Evolutionary conservation across 768 basidiomycete genomes (phyloP), one percentile per base, ranked within the genome.

Genomic region (Trametopsis cervina): DNA sequence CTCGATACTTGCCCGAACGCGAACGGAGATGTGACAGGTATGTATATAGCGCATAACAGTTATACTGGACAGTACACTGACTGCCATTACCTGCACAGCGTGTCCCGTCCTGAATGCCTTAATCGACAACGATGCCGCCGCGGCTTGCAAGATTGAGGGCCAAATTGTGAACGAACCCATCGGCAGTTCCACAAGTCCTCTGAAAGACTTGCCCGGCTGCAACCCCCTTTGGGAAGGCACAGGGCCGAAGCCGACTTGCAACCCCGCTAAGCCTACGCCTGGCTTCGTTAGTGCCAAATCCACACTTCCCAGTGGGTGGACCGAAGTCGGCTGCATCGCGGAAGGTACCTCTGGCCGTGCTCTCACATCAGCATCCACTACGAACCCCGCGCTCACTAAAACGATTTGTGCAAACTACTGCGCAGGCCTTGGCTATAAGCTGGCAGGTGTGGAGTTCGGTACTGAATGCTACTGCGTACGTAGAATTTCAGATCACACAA

Each of bases 281-380:
- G 20, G 12, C 5, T 38, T 58, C 45, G 42, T 47, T 25, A n/a
- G 42, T 36, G 52, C 52, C 10, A 43, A 51, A 45, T 13, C 27
- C 9, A 49, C 54, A 29, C 47, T 58, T 7, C 52, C 54, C n/a
- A 20, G 26, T 15, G 54, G 54, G 9, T 58, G 57, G 57, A 42
- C 41, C 38, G 52, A 49, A 24, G 22, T 55, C 36, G 57, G 57
- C 24, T 58, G 57, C 45, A 55, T 55, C 40, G 57, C 54, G 11
- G 57, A 58, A 47, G 54, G 52, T 15, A 50, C 54, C 37, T 46
- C 10, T 40, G 57, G 57, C n/a, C 57, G 57, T n/a, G 57, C 57
- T 42, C 49, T 58, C 6, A 40, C 54, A 3, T 46, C 43, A 18
- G 54, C 55, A n/a, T 46, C 51, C 35, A 55, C 47, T 40, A 45